Base-by-base conservation (phyloP, 192 early-diverging fungal species). In the Backusella sp. region DNA sequence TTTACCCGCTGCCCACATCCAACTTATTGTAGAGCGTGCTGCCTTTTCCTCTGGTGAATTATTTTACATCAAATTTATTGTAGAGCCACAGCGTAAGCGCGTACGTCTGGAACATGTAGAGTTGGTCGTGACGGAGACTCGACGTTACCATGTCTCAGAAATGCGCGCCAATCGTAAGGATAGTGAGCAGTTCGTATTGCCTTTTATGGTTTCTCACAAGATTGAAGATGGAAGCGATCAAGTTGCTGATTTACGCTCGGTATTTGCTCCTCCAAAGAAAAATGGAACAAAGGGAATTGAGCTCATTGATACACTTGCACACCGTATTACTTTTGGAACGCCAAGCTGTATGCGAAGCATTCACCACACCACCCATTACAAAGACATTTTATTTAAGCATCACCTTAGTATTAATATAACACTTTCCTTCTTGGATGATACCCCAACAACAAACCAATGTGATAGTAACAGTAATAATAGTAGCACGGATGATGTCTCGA, bases 41-140 rank as follows among this genome's bases (percentile, higher is more conserved):
- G 77, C 67, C 1, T 79, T 74, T 46, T 79, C 77, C 36, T 74
- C 77, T 11, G 77, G 77, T 4, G 77, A 79, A 34, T 41, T 79
- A n/a, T 73, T 74, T 39, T 23, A 56, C 42, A 19, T 79, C 9
- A 67, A 37, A 17, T 36, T 79, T 14, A 70, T 44, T 30, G 36
- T 79, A 2, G 66, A 79, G 23, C 77, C 77, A 19, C 77, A 79
- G 14, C 72, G 53, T 23, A 79, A 79, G 23, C n/a, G 56, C 1
- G 65, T 68, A 3, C 72, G 77, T 15, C 36, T 79, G 5, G 77
- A 79, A 34, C 68, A 72, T 9, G 74, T 79, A 19, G 52, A 79
- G 23, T 9, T 74, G 19, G 28, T 68, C 3, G 65, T 79, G 21
- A 68, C 66, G 5, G 77, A 79, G 34, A 74, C 21, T 15, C n/a